Conservation (phyloP, 495 filamentous ascomycete species). For the Pseudevernia furfuracea region DNA sequence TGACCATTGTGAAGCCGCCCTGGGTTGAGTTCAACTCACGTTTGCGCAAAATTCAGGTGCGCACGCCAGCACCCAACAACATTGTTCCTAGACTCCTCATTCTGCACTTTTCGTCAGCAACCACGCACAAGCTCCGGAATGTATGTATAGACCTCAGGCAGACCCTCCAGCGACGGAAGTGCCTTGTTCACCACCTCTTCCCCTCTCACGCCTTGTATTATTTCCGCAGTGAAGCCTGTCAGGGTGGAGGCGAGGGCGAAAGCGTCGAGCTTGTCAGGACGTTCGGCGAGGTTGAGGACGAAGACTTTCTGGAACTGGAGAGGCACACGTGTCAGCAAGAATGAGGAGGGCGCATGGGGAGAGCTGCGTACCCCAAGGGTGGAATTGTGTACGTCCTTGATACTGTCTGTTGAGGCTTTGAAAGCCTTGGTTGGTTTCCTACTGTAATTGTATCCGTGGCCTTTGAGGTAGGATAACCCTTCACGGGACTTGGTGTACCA, state of each 20-base stretch:
- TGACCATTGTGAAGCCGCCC: slow-evolving; percentile 3
- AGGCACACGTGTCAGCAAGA: not conserved
- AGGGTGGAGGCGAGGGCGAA: slow-evolving; percentile 47
- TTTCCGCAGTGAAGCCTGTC: slow-evolving; percentile 46
- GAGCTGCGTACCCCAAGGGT: slow-evolving; percentile 23
- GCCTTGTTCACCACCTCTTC: slow-evolving; percentile 35
- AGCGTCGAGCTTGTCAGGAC: slow-evolving; percentile 57
- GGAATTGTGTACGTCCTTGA: slow-evolving; percentile 25
- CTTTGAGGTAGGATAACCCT: not conserved
- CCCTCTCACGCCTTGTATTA: slow-evolving; percentile 46
- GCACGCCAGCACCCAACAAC: slow-evolving; percentile 36
- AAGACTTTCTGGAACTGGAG: slow-evolving; percentile 52
- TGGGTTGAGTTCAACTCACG: slow-evolving; percentile 20
- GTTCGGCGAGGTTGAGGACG: slow-evolving; percentile 52
- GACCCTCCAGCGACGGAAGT: slow-evolving; percentile 25
- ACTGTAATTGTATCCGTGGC: not conserved
- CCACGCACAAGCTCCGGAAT: not conserved
- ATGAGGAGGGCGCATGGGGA: slow-evolving; percentile 21
- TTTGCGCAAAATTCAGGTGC: slow-evolving; percentile 32
- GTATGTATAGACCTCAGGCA: slow-evolving; percentile 9
- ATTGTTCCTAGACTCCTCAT: slow-evolving; percentile 20
- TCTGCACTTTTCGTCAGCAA: not conserved
- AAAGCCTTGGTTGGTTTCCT: slow-evolving; percentile 28
- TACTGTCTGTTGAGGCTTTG: slow-evolving; percentile 27
- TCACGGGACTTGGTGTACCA: not conserved